phyloP scores from a whole-genome alignment of 2,329 filamentous ascomycete species.

The Hortaea werneckii region DNA sequence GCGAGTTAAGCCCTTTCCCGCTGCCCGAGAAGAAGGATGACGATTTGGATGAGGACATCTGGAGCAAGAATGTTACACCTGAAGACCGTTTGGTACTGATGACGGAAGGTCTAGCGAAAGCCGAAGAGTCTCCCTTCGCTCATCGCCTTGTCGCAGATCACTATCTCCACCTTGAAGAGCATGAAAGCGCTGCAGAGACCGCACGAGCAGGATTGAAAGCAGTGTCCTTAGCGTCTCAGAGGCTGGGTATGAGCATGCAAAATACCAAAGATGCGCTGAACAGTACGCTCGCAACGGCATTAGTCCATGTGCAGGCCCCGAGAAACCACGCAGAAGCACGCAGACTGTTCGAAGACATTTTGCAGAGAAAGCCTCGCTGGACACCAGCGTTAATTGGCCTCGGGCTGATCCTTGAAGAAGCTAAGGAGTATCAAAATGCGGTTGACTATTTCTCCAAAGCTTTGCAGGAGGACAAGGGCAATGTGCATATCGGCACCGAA shows the following conservation, averaged over 20 bases:
- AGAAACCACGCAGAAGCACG: conserved; percentile 84
- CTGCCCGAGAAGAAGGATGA: conserved; percentile 44
- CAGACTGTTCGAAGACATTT: conserved; percentile 69
- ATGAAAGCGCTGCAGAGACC: conserved; percentile 69
- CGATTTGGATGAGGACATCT: conserved; percentile 37
- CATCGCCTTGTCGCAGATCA: conserved; percentile 77
- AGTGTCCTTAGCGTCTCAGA: conserved; percentile 49
- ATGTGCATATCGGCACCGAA: conserved; percentile 73
- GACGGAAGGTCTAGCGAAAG: conserved; percentile 45
- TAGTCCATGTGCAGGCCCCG: conserved; percentile 84
- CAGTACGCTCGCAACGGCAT: conserved; percentile 69
- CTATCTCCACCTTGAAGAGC: conserved; percentile 75
- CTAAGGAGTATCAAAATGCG: conserved; percentile 76
- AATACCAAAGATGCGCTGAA: conserved; percentile 66
- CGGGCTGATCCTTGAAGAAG: conserved; percentile 84
- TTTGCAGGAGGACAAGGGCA: conserved; percentile 58
- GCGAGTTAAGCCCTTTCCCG: conserved; percentile 74
- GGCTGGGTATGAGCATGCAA: conserved; percentile 58
- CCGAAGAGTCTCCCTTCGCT: conserved; percentile 61
- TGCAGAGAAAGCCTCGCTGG: conserved; percentile 63
- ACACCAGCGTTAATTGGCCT: conserved; percentile 80
- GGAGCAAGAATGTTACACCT: conserved; percentile 52
- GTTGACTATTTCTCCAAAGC: conserved; percentile 72
- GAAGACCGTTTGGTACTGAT: conserved; percentile 77
- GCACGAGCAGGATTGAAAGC: conserved; percentile 63